These are phyloP conservation scores for Fusarium nurragi DNA, from an alignment of 2,329 filamentous ascomycete genomes.

Conservation along the genomic window DNA sequence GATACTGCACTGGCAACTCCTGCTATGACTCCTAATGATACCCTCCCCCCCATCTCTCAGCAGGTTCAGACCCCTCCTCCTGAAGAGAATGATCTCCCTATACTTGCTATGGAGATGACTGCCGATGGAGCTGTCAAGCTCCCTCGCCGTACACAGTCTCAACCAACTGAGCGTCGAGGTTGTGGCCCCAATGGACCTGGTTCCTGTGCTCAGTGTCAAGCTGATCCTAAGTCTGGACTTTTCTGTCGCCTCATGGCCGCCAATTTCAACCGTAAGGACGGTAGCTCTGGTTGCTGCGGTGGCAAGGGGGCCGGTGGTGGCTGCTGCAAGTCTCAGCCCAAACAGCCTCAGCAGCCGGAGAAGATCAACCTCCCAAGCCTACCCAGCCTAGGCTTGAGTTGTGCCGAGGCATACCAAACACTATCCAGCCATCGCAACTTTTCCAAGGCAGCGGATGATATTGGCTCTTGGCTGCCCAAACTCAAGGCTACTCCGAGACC, in stretches of 20 bases:
- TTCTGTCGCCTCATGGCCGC: constrained; percentile 86
- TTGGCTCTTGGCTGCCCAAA: constrained; percentile 79
- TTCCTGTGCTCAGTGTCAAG: constrained; percentile 79
- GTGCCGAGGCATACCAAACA: constrained; percentile 81
- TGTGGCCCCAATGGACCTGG: constrained; percentile 77
- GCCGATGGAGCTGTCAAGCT: constrained; percentile 70
- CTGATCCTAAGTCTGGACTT: constrained; percentile 80
- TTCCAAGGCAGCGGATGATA: constrained; percentile 75
- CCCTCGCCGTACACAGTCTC: constrained; percentile 52
- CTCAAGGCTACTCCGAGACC: constrained; percentile 67
- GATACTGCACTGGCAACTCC: constrained; percentile 61
- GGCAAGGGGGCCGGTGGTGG: constrained; percentile 67
- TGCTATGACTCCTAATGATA: constrained; percentile 53
- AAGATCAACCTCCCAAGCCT: constrained; percentile 51
- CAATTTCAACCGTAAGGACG: constrained; percentile 60
- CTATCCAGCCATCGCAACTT: constrained; percentile 81
- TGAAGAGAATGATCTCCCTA: constrained; percentile 66
- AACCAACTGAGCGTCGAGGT: constrained; percentile 48
- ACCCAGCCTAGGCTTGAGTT: constrained; percentile 70
- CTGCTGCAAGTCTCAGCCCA: constrained; percentile 65
- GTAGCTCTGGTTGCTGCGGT: constrained; percentile 66
- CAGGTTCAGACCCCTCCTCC: constrained; percentile 67
- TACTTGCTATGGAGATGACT: constrained; percentile 67
- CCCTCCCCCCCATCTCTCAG: constrained; percentile 54
- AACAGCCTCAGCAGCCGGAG: constrained; percentile 45